phyloP scores from a whole-genome alignment of 2,329 filamentous ascomycete genomes.

The Penicillium corylophilum region DNA sequence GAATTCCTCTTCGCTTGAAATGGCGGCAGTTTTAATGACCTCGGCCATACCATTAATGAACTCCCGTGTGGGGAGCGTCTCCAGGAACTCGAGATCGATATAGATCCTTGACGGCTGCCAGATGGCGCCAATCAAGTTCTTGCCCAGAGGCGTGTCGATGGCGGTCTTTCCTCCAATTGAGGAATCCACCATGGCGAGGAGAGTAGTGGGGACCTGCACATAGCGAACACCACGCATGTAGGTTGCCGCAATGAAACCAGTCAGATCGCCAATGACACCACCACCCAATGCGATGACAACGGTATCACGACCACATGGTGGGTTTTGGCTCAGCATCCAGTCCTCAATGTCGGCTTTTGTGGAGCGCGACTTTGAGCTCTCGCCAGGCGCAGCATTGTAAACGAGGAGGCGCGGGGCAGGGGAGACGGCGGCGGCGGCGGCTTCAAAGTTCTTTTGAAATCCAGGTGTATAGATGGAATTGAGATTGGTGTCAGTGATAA shows the following conservation, averaged over 20 bases:
- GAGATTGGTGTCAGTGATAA: slow-evolving; percentile 96
- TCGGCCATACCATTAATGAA: slow-evolving; percentile 99
- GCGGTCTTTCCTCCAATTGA: slow-evolving; percentile 98
- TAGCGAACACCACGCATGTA: slow-evolving; percentile 98
- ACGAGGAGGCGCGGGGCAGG: slow-evolving; percentile 70
- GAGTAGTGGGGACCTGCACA: slow-evolving; percentile 91
- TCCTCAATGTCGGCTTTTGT: slow-evolving; percentile 97
- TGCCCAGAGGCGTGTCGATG: slow-evolving; percentile 92
- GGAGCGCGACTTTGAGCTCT: slow-evolving; percentile 87
- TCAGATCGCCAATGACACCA: slow-evolving; percentile 96
- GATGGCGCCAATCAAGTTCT: slow-evolving; percentile 93
- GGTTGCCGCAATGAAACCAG: slow-evolving; percentile 93
- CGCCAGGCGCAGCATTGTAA: slow-evolving; percentile 84
- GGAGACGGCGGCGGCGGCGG: slow-evolving; percentile 46
- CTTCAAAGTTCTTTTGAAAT: slow-evolving; percentile 68
- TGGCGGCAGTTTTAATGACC: slow-evolving; percentile 95
- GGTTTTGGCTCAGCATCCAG: slow-evolving; percentile 84
- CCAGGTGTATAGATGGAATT: slow-evolving; percentile 73
- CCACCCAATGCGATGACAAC: slow-evolving; percentile 93
- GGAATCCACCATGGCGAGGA: slow-evolving; percentile 97
- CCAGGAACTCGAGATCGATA: slow-evolving; percentile 87
- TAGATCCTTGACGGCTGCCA: slow-evolving; percentile 96
- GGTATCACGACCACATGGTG: slow-evolving; percentile 86
- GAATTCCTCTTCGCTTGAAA: slow-evolving; percentile 90
- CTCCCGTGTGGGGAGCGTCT: slow-evolving; percentile 84